Base-by-base conservation (phyloP, 192 early-diverging fungal genomes). In the Coemansia sp. region DNA sequence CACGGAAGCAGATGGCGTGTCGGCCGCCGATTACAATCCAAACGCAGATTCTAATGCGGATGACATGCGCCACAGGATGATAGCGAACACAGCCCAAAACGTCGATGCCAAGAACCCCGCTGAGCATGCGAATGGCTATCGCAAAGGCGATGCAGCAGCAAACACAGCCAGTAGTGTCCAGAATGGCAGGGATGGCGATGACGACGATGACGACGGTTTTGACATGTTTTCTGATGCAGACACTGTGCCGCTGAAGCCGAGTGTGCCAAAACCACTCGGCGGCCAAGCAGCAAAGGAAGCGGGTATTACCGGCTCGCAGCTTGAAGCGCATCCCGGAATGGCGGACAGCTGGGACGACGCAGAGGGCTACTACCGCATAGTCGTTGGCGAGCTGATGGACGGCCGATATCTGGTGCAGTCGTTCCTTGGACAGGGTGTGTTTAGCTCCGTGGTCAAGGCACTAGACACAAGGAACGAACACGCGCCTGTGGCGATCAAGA, bases 281-380 rank as follows among this genome's bases (percentile, higher is more conserved):
- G 60, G 53, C 51, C 69, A 67, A 39, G 37, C 40, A 25, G 51
- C 45, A 16, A 81, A 77, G 1, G 32, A 32, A 16, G 63, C 57
- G 0, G 62, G 57, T 19, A n/a, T n/a, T n/a, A 50, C 53, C 14
- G 70, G 60, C 6, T 53, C 58, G 7, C 68, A 63, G 6, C 49
- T 61, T 19, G 67, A 41, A 25, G 41, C 9, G 61, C 70, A 46
- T 45, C 73, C 32, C n/a, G 55, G 55, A 17, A 82, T 82, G 74
- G 76, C 70, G 9, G 97, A 97, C 68, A 97, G 94, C 65, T 96
- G 92, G 92, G 97, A 99, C 76, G 97, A 99, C 69, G 85, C 88
- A 10, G 97, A 99, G 64, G 97, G 97, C 39, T 99, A 99, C 86
- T 99, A 98, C 76, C 88, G 94, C 88, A 86, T 89, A 48, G 88